Evolutionary conservation across 129 eudicot species (phyloP), one percentile per base, ranked within the genome.

Genomic region (Artemisia tridentata): DNA sequence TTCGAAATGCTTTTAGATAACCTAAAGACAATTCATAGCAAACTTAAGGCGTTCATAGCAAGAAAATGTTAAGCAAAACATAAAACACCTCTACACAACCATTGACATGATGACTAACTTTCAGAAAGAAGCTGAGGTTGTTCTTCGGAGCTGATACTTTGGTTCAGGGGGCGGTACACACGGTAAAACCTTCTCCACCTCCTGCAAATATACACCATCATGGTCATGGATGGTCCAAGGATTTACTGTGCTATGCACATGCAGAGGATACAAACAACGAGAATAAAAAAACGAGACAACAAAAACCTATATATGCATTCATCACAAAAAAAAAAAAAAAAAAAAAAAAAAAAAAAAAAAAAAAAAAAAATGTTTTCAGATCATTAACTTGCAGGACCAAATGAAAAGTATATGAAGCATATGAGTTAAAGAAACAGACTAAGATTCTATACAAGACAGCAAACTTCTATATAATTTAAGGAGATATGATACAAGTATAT

Each of bases 131-230:
- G 89, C 86, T 45, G 97, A 91, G 73, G 81, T 80, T 59, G 95
- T 91, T 76, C 97, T 72, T 46, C 97, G 86, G 43, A 91, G 96
- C 78, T 83, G 88, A 59, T 78, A 84, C 83, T 82, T 91, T 8
- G 96, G 88, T 74, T 85, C 86, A 0, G 95, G 95, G 47, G 82
- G 87, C 15, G 84, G 88, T 68, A 85, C 68, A 71, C 70, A 54
- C 10, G 97, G 92, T 90, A 91, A 80, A 55, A 77, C 79, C 81
- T 80, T 83, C 83, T 90, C 91, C 69, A 80, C 67, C 69, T 90
- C 91, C 97, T 91, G 84, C 79, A 55, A 80, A 29, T 61, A 72
- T n/a, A 60, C 41, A 57, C 69, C n/a, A 29, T 65, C 68, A 79
- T 65, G 2, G 54, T 63, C 43, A 75, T 13, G 3, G 53, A 66